Evolutionary conservation across 768 basidiomycete species (phyloP).

Genomic region (Mycena vulgaris): DNA sequence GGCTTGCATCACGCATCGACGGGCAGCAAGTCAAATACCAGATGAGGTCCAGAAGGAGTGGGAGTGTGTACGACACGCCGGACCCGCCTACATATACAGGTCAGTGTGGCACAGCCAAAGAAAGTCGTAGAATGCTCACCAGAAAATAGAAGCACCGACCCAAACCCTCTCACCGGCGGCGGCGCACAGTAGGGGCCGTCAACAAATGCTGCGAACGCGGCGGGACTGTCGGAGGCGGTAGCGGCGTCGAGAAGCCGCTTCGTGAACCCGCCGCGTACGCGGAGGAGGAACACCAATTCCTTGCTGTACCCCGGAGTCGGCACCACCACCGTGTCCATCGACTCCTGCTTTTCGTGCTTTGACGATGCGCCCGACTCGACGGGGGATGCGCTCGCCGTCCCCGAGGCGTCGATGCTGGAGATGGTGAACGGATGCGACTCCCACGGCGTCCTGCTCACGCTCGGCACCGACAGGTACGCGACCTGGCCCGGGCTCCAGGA

Average conservation of each 20-base stretch:
- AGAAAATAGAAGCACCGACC: conserved; percentile 65
- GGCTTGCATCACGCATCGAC: not conserved
- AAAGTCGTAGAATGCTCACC: conserved; percentile 46
- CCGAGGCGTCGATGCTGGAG: conserved; percentile 51
- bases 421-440: conserved; percentile 79
- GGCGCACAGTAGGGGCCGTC: conserved; percentile 73
- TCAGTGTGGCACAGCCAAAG: not conserved
- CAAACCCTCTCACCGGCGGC: conserved; percentile 57
- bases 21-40: conserved; percentile 49
- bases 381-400: not conserved
- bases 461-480: conserved; percentile 66
- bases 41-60: conserved; percentile 60
- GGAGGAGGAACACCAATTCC: conserved; percentile 70
- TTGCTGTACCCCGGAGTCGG: conserved; percentile 21
- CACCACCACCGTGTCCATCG: conserved; percentile 10
- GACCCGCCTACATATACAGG: conserved; percentile 56
- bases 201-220: conserved; percentile 61
- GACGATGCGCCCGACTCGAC: not conserved
- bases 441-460: conserved; percentile 59
- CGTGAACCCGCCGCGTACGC: conserved; percentile 76
- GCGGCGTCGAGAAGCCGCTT: conserved; percentile 55
- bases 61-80: conserved; percentile 63
- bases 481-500: conserved; percentile 70
- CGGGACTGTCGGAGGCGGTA: conserved; percentile 25
- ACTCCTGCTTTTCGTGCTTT: conserved; percentile 1